phyloP scores from a whole-genome alignment of 2,329 filamentous ascomycete genomes.

The Fusarium staphyleae region DNA sequence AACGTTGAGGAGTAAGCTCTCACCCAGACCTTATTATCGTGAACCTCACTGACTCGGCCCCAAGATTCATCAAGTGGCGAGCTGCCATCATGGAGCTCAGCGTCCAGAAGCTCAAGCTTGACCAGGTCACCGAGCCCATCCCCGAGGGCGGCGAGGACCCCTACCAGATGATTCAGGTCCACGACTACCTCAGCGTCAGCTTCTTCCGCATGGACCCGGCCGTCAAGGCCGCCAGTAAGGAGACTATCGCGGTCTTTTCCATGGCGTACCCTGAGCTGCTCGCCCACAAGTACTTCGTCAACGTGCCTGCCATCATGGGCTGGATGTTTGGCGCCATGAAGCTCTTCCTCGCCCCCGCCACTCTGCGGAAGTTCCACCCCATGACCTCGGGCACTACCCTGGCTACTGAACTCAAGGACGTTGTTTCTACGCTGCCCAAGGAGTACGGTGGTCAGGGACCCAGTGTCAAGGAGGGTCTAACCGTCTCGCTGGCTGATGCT shows the following conservation, averaged over 20 bases:
- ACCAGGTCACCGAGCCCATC: constrained; percentile 72
- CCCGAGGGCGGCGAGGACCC: constrained; percentile 78
- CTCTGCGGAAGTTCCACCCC: constrained; percentile 80
- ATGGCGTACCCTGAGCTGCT: constrained; percentile 89
- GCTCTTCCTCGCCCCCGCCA: constrained; percentile 75
- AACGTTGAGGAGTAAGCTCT: constrained; percentile 76
- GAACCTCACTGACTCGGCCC: constrained; percentile 18
- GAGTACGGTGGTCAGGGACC: constrained; percentile 79
- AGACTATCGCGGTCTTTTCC: constrained; percentile 83
- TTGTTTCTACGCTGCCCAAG: constrained; percentile 72
- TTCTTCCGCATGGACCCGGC: constrained; percentile 83
- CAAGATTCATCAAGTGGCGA: constrained; percentile 87
- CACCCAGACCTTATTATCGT: background rate
- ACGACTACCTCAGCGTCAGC: constrained; percentile 89
- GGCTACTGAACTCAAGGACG: constrained; percentile 62
- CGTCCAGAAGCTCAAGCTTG: constrained; percentile 75
- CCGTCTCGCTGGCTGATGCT: constrained; percentile 40
- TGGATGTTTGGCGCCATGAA: constrained; percentile 83
- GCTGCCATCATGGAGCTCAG: constrained; percentile 90
- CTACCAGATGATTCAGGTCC: constrained; percentile 90
- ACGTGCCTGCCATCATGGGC: constrained; percentile 89
- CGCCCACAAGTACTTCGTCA: constrained; percentile 89
- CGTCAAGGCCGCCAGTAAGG: constrained; percentile 77
- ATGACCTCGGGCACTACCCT: constrained; percentile 76
- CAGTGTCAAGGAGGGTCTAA: constrained; percentile 49